Evolutionary conservation across 352 stramenopile species (phyloP), one percentile per base, ranked within the genome.

Genomic region (Globisporangium sylvaticum): DNA sequence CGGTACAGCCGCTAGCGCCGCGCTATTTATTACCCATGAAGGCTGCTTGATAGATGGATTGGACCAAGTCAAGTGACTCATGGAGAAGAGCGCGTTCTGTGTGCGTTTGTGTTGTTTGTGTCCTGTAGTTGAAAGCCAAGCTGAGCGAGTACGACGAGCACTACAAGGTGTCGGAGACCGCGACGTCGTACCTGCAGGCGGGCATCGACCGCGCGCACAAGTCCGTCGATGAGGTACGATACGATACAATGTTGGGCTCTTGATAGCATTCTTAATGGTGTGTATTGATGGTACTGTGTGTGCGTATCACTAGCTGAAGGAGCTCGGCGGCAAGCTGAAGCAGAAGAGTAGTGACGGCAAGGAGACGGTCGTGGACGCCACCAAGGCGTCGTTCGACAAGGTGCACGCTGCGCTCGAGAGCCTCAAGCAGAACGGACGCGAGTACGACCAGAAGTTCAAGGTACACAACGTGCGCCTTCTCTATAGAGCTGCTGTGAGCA

Each of bases 81-180:
- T 15, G 31, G 7, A 37, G 31, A 37, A 37, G 31, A 37, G 31
- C 31, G 31, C 31, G 31, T 37, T 37, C 31, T 37, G 31, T 37
- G 7, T 37, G 31, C 31, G 31, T 37, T n/a, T 48, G 1, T 27
- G 32, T 50, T 5, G 37, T 14, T 32, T 42, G 22, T 46, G 4
- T 37, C 31, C 31, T 59, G 20, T 65, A 84, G 75, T 67, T 86
- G 34, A 86, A 84, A 68, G 70, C 67, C 42, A 78, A 80, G 31
- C 55, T 87, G 58, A 64, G 72, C 37, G 78, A 90, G 66, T 92
- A 91, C 68, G 84, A 92, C 65, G 73, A 75, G 24, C 79, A 90
- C 54, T 92, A 80, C 76, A 88, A 81, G 68, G 77, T 92, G 24
- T 83, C 75, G 10, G 82, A 92, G 70, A 91, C 84, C 29, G 84